Percentiles rank a stretch among this genome's conserved stretches.
Conservation (phyloP, 495 filamentous ascomycete genomes). For the Podospora pseudoanserina region DNA sequence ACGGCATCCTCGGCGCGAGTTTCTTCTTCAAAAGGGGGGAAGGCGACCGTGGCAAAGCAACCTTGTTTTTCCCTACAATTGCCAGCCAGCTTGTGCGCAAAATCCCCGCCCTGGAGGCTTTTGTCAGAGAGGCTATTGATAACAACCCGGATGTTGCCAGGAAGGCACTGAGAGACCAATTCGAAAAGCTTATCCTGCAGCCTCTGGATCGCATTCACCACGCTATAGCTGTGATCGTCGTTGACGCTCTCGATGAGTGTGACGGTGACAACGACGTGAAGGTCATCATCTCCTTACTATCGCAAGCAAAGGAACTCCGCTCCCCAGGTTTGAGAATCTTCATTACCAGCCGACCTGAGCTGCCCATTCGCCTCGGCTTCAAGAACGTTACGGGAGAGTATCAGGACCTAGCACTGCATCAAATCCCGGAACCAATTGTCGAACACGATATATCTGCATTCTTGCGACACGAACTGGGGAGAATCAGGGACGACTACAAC, state of each 20-base stretch:
- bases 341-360: constrained; percentile 44
- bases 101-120: constrained; percentile 27
- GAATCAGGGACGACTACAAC: constrained; percentile 27
- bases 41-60: too few relatives aligned
- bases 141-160: constrained; percentile 33
- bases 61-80: too few relatives aligned
- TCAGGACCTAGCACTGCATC: constrained; percentile 32
- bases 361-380: constrained; percentile 39
- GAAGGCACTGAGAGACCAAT: constrained; percentile 46
- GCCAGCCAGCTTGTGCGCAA: constrained; percentile 34
- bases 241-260: constrained; percentile 54
- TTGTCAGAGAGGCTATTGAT: constrained; percentile 39
- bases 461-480: constrained; percentile 23
- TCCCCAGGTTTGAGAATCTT: constrained; percentile 23
- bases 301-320: constrained; percentile 14
- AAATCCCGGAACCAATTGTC: constrained; percentile 29
- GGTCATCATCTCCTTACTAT: constrained; percentile 38
- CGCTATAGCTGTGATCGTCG: constrained; percentile 35
- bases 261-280: constrained; percentile 39
- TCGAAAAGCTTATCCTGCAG: constrained; percentile 46
- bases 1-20: too few relatives aligned
- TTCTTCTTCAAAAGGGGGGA: too few relatives aligned
- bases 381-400: constrained; percentile 25
- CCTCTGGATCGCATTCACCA: constrained; percentile 28
- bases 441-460: constrained; percentile 38